Conservation (phyloP, 495 filamentous ascomycete genomes). For the Podospora comata region DNA sequence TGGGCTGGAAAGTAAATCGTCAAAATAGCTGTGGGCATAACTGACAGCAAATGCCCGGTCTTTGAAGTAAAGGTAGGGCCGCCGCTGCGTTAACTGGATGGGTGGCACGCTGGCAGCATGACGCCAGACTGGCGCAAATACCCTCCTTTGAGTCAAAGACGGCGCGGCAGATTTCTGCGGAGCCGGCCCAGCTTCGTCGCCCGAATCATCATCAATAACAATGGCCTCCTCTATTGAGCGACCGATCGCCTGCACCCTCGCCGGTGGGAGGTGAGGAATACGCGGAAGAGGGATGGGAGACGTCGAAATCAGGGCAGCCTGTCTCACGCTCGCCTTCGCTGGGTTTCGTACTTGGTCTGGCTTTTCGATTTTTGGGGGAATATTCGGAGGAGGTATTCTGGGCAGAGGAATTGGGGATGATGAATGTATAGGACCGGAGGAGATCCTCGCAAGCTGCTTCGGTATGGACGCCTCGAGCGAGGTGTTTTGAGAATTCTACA, state of each 20-base stretch:
- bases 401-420: constrained; percentile 21
- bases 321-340: neutral
- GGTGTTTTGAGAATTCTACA: neutral
- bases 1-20: neutral
- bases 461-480: neutral
- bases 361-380: neutral
- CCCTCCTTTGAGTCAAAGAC: neutral
- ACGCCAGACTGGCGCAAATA: neutral
- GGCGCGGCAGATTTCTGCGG: neutral
- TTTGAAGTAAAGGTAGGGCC: neutral
- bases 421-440: constrained; percentile 7
- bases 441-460: neutral
- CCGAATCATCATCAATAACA: neutral
- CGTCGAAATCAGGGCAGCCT: neutral
- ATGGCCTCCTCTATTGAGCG: neutral
- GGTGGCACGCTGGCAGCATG: neutral
- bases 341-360: neutral
- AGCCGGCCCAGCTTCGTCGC: neutral
- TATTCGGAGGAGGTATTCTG: neutral
- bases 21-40: constrained; percentile 18
- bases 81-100: neutral
- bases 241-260: neutral
- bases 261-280: neutral
- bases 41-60: constrained; percentile 26
- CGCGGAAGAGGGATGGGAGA: neutral